Evolutionary conservation across 805 yeast species (phyloP), one percentile per base, ranked within the genome.

Genomic region (Ogataea henricii): DNA sequence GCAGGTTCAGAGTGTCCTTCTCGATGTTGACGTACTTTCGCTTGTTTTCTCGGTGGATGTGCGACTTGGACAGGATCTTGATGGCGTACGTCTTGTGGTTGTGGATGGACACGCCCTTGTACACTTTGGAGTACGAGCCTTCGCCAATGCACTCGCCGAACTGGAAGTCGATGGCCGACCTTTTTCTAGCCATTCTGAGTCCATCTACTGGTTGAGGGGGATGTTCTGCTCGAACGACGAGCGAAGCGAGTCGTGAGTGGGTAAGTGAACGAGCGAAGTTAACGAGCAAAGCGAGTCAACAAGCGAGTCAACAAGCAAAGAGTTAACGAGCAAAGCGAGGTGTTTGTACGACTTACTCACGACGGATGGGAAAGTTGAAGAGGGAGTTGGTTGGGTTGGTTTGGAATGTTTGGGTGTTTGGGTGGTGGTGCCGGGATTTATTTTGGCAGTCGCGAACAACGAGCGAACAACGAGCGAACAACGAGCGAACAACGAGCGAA

Each of bases 11-110:
- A 1, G 97, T 89, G 47, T 87, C 84, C 64, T 94, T 94, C 63
- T 94, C 99, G 48, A 94, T 92, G 64, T 90, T 90, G 49, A 94
- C 99, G 62, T 94, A 94, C 67, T 94, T 94, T 63, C 89, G 89
- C 66, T 94, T 94, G 63, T 87, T 87, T 67, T 94, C 99, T 64
- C 89, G 83, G 52, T 94, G 95, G 39, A 94, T 94, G 66, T 94
- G 98, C 36, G 86, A 79, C 66, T 94, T 94, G 37, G 94, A 89
- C 14, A 95, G 81, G 1, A 94, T 87, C 68, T 94, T 94, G 56
- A 94, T 83, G 20, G 99, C 99, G 63, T 83, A 94, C 6, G 89
- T 83, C 49, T 83, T 78, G 62, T 82, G 76, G 39, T 87, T 85
- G 58, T 82, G 83, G 20, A 81, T 63, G 52, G 92, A 97, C 4